Percentiles rank a stretch among this genome's conserved stretches.
Conservation (phyloP, 1,284 basidiomycete species). For the Sanguinoderma infundibulare region DNA sequence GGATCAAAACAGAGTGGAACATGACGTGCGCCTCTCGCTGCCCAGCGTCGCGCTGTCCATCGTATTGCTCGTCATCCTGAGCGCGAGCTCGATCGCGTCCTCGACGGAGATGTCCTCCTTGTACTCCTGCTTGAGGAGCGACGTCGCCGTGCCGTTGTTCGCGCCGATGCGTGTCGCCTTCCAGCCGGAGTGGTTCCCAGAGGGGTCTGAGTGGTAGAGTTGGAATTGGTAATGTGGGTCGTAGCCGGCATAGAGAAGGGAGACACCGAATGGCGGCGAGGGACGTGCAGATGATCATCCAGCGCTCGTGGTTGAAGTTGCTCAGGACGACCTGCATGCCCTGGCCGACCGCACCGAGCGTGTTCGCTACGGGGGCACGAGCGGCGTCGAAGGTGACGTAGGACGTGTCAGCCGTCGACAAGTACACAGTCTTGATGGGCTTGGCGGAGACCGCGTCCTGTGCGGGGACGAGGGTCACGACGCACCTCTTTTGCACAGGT, state of each 20-base stretch:
- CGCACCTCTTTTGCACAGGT: constrained; percentile 68
- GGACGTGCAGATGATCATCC: constrained; percentile 75
- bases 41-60: constrained; percentile 98
- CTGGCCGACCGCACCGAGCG: constrained; percentile 84
- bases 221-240: constrained; percentile 98
- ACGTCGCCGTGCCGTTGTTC: constrained; percentile 95
- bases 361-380: constrained; percentile 85
- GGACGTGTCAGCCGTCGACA: constrained; percentile 85
- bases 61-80: constrained; percentile 98
- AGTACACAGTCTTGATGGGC: constrained; percentile 91
- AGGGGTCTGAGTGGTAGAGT: constrained; percentile 98
- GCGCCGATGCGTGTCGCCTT: constrained; percentile 98
- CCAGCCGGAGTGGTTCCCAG: constrained; percentile 99
- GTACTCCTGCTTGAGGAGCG: constrained; percentile 97
- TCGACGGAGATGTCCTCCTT: constrained; percentile 93
- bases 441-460: constrained; percentile 86
- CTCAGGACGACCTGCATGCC: constrained; percentile 88
- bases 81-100: constrained; percentile 90
- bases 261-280: constrained; percentile 92
- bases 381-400: constrained; percentile 93
- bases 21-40: constrained; percentile 88
- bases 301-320: constrained; percentile 87
- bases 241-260: constrained; percentile 94
- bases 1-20: constrained; percentile 1
- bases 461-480: constrained; percentile 86